Evolutionary conservation across 495 filamentous ascomycete species (phyloP), one percentile per base, ranked within the genome.

Genomic region (Penicillium cataractarum): DNA sequence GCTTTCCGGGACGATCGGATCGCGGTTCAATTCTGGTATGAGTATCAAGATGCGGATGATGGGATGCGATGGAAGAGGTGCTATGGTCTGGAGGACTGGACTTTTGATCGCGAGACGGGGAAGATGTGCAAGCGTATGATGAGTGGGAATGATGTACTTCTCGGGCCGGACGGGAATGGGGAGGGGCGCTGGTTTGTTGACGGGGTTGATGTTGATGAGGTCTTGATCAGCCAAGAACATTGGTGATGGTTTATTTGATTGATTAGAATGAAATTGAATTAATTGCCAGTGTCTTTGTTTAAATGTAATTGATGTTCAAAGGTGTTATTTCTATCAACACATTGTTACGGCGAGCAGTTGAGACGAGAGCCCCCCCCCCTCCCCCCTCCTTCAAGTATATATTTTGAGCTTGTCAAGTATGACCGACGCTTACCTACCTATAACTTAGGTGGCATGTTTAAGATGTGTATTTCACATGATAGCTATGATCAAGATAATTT

Each of bases 71-170:
- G 92, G 93, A 96, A 90, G 84, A 83, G 93, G 19, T 93, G 90
- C 46, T 96, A 96, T 72, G 93, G 93, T 0, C 81, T 96, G 26
- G 92, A 97, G 77, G 90, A 97, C 70, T 97, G 92, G 93, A 97
- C 92, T 0, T 97, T 92, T 77, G 89, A 87, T 57, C 63, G 71
- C 13, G 73, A 77, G 55, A 71, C 91, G 37, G 93, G 93, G 0
- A 81, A 86, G 64, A 97, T 96, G 93, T 73, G 86, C 60, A 97
- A 97, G 78, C 74, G 92, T 48, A 86, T 88, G 86, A 97, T 97
- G 93, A 95, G 91, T 71, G 93, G 90, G 3, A 97, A 96, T 68
- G 91, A 97, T 77, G 71, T 97, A 22, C 80, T 86, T 69, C 87
- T 97, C 50, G 76, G 80, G 4, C 69, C 70, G 13, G 66, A 77